Conservation (phyloP, 108 stramenopile genomes). For the Epithemia pelagica region DNA sequence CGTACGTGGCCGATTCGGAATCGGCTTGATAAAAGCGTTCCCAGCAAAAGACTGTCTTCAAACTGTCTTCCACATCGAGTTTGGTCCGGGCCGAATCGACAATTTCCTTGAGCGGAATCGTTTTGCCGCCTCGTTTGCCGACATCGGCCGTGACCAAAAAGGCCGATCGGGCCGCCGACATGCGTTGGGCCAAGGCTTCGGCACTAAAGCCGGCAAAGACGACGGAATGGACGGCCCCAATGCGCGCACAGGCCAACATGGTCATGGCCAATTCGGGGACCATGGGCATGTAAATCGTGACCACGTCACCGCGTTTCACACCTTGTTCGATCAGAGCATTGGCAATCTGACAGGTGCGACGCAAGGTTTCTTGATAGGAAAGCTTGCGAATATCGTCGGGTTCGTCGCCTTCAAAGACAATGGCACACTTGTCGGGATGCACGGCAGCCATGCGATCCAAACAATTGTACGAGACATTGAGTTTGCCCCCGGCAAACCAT, state of each 20-base stretch:
- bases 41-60: slow-evolving; percentile 83
- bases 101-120: slow-evolving; percentile 81
- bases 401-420: slow-evolving; percentile 74
- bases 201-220: slow-evolving; percentile 96
- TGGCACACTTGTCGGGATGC: slow-evolving; percentile 54
- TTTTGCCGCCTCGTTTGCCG: slow-evolving; percentile 73
- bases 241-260: slow-evolving; percentile 95
- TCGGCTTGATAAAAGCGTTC: slow-evolving; percentile 51
- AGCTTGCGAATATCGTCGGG: slow-evolving; percentile 55
- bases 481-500: slow-evolving; percentile 74
- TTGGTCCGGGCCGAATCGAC: slow-evolving; percentile 75
- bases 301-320: slow-evolving; percentile 85
- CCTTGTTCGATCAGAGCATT: slow-evolving; percentile 81
- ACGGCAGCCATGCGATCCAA: slow-evolving; percentile 56
- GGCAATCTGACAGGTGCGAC: slow-evolving; percentile 75
- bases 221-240: slow-evolving; percentile 94
- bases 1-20: slow-evolving; percentile 20
- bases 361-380: slow-evolving; percentile 65
- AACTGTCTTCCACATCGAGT: slow-evolving; percentile 48
- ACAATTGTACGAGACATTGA: slow-evolving; percentile 81
- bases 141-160: slow-evolving; percentile 83
- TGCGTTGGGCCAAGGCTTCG: slow-evolving; percentile 86
- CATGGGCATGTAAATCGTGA: slow-evolving; percentile 99
- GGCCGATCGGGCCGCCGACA: slow-evolving; percentile 72
- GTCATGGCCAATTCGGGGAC: slow-evolving; percentile 91